Evolutionary conservation across 2,329 filamentous ascomycete genomes (phyloP), one percentile per base, ranked within the genome.

Genomic region (Fusarium verrucosum): DNA sequence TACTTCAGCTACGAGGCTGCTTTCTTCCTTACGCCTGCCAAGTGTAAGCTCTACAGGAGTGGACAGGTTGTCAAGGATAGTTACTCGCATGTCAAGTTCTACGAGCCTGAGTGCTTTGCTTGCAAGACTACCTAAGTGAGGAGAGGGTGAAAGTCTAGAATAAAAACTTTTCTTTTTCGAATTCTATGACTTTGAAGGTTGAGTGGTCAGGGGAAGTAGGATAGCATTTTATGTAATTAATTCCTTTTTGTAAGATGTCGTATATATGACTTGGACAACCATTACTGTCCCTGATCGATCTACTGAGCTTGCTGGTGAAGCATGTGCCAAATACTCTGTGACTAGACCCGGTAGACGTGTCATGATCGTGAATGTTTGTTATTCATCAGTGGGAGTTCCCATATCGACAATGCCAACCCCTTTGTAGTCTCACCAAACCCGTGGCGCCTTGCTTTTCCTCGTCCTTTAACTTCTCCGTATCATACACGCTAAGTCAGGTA

Each of bases 201-300:
- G 23, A 23, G 53, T 53, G 16, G 32, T n/a, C n/a, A n/a, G n/a
- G n/a, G n/a, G n/a, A n/a, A n/a, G 43, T 51, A 65, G 49, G 47
- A 59, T 41, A 30, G 13, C 28, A 30, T 64, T 64, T 44, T 51
- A 65, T 37, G 50, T 66, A 66, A 66, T 67, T 65, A 65, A 23
- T 41, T 26, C 14, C 22, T 45, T 47, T 42, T 28, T 17, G 38
- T 41, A 58, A 49, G 40, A 58, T 33, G 52, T 56, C 49, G 56
- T 41, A 28, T 26, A 66, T 64, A 55, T 66, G 64, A 64, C 37
- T 38, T 53, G 51, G 63, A 37, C 58, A 62, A 66, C 62, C 44
- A 36, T 20, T 44, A 44, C 30, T 57, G 22, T 59, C 42, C 23
- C 35, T 54, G 36, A 43, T 61, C 28, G 41, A 47, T 28, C 16